Evolutionary conservation across 2,329 filamentous ascomycete species (phyloP).

Genomic region (Fusarium nurragi): DNA sequence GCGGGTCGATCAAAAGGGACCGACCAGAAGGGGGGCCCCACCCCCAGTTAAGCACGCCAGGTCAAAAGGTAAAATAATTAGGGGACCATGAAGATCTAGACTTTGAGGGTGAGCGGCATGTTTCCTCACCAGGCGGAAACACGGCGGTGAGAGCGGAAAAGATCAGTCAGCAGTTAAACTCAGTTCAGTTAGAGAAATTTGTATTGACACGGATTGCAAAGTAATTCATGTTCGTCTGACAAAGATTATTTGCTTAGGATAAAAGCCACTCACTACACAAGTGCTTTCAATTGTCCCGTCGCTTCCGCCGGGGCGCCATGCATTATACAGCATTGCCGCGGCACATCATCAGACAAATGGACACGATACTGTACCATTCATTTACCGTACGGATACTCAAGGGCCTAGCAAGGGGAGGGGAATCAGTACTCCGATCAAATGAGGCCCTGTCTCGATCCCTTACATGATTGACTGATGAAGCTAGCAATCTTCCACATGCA

Average conservation of each 20-base stretch:
- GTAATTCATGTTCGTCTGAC: constrained; percentile 27
- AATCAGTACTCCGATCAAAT: constrained; percentile 1
- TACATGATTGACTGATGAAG: constrained; percentile 21
- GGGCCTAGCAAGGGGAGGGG: background rate
- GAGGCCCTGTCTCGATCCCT: constrained; percentile 16
- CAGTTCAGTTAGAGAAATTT: background rate
- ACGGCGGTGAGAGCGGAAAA: background rate
- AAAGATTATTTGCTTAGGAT: constrained; percentile 10
- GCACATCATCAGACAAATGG: constrained; percentile 14
- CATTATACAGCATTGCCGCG: constrained; percentile 21
- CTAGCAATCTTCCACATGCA: background rate
- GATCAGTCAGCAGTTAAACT: constrained; percentile 20
- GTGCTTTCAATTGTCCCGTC: constrained; percentile 14
- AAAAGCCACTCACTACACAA: background rate
- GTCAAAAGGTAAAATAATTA: constrained; percentile 1
- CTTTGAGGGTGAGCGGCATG: constrained; percentile 3
- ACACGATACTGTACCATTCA: background rate
- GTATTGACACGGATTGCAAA: constrained; percentile 9
- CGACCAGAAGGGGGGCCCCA: background rate
- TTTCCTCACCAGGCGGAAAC: constrained; percentile 16
- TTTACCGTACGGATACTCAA: background rate
- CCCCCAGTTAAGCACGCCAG: constrained; percentile 9
- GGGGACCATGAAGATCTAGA: constrained; percentile 32
- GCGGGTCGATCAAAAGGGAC: constrained; percentile 19
- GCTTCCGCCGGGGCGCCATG: constrained; percentile 20